Evolutionary conservation across 2,329 filamentous ascomycete genomes (phyloP).

Genomic region (Penicillium sp.): DNA sequence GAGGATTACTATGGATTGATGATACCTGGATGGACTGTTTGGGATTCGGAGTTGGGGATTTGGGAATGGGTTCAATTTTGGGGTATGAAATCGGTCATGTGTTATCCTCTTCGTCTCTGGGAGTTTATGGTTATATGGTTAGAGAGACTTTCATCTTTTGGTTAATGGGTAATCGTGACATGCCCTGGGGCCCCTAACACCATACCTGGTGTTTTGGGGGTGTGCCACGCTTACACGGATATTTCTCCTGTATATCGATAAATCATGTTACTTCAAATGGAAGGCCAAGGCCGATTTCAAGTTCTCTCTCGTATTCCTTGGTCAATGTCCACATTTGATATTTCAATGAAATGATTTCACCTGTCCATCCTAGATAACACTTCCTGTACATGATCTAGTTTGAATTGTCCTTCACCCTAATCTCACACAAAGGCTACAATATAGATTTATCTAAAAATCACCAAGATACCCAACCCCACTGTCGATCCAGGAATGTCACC

Average conservation of each 20-base stretch:
- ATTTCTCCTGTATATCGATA: not conserved
- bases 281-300: not conserved
- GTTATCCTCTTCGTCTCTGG: not conserved
- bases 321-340: too few species aligned
- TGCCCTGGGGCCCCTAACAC: too few species aligned
- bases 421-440: not conserved
- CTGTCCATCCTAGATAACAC: not conserved
- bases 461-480: not conserved
- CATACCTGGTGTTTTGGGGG: too few species aligned
- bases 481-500: not conserved
- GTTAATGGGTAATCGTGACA: too few species aligned
- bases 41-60: not conserved
- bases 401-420: not conserved
- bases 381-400: not conserved
- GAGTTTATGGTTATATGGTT: not conserved
- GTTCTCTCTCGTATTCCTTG: not conserved
- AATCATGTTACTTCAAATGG: not conserved
- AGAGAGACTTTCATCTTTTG: not conserved
- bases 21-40: slow-evolving; percentile 4
- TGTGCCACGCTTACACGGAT: not conserved
- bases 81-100: not conserved
- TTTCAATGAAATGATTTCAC: not conserved
- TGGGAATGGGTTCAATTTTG: not conserved
- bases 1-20: slow-evolving; percentile 1
- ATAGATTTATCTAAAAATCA: not conserved